phyloP scores from a whole-genome alignment of 1,284 basidiomycete species.

The Ganoderma multipileum region DNA sequence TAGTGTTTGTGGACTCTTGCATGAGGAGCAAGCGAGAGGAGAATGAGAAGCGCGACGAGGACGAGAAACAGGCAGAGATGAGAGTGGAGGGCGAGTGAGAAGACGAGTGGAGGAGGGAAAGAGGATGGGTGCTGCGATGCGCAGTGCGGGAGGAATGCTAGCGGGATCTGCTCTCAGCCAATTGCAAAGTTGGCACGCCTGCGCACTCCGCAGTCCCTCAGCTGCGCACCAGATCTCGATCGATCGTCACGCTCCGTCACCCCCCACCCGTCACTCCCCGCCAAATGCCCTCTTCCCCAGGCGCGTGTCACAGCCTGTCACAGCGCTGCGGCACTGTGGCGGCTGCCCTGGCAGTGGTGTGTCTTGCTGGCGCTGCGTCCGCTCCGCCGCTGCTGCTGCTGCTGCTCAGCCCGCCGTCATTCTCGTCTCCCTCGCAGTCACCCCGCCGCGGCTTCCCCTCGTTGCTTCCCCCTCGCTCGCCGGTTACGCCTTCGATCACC shows the following conservation, averaged over 20 bases:
- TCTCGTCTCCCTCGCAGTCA: conserved; percentile 10
- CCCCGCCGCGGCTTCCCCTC: not conserved
- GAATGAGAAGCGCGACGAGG: conserved; percentile 22
- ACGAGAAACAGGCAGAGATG: conserved; percentile 20
- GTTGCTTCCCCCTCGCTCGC: conserved; percentile 1
- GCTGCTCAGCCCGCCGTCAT: conserved; percentile 11
- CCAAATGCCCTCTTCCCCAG: conserved; percentile 3
- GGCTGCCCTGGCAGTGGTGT: not conserved
- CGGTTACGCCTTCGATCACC: not conserved
- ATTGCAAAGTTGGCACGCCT: conserved; percentile 31
- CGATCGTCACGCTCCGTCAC: conserved; percentile 28
- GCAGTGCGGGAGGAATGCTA: conserved; percentile 35
- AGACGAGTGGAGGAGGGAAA: conserved; percentile 29
- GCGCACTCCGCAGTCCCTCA: conserved; percentile 35
- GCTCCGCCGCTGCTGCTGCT: conserved; percentile 4
- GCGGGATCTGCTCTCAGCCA: conserved; percentile 34
- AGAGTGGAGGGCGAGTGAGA: conserved; percentile 22
- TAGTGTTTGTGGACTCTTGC: conserved; percentile 33
- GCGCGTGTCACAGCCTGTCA: conserved; percentile 8
- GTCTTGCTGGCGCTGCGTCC: not conserved
- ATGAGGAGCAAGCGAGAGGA: conserved; percentile 19
- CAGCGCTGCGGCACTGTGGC: conserved; percentile 20
- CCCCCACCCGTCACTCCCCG: not conserved
- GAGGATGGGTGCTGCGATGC: conserved; percentile 39
- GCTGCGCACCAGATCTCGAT: conserved; percentile 31